Conservation (phyloP, 2,329 filamentous ascomycete species). For the Epichloe bromicola region DNA sequence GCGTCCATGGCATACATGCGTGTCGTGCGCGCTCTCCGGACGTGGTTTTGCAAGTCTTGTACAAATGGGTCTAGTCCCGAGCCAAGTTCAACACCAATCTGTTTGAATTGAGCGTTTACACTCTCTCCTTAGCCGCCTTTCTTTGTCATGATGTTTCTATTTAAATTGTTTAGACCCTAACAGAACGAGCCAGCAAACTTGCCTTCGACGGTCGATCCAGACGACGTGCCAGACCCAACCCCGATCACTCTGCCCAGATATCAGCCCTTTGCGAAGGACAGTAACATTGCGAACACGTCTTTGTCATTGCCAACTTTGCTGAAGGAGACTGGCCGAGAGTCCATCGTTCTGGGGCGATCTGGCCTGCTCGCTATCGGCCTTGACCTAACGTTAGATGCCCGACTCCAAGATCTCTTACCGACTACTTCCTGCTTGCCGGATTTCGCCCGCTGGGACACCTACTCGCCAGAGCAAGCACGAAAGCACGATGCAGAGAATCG, state of each 20-base stretch:
- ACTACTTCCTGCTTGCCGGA: slow-evolving; percentile 39
- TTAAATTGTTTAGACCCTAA: slow-evolving; percentile 1
- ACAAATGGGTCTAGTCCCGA: neutral
- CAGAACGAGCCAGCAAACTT: slow-evolving; percentile 15
- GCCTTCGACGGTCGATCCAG: slow-evolving; percentile 25
- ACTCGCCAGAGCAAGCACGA: slow-evolving; percentile 35
- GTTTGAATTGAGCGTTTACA: neutral
- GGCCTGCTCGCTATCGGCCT: slow-evolving; percentile 47
- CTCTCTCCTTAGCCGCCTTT: neutral
- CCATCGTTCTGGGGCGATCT: slow-evolving; percentile 21
- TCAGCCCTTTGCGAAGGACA: slow-evolving; percentile 23
- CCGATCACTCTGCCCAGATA: slow-evolving; percentile 38
- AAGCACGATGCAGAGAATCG: slow-evolving; percentile 35
- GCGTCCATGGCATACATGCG: neutral
- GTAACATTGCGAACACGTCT: slow-evolving; percentile 20
- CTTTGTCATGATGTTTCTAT: neutral
- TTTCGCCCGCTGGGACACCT: slow-evolving; percentile 36
- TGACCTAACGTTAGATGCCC: slow-evolving; percentile 37
- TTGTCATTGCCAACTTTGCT: slow-evolving; percentile 32
- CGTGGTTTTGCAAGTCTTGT: neutral
- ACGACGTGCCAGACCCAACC: slow-evolving; percentile 43
- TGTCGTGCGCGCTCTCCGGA: neutral
- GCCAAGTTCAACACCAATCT: neutral
- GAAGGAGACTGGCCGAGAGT: slow-evolving; percentile 39
- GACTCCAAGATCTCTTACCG: slow-evolving; percentile 38